Evolutionary conservation across 2,329 filamentous ascomycete species (phyloP).

Genomic region (Conoideocrella luteorostrata): DNA sequence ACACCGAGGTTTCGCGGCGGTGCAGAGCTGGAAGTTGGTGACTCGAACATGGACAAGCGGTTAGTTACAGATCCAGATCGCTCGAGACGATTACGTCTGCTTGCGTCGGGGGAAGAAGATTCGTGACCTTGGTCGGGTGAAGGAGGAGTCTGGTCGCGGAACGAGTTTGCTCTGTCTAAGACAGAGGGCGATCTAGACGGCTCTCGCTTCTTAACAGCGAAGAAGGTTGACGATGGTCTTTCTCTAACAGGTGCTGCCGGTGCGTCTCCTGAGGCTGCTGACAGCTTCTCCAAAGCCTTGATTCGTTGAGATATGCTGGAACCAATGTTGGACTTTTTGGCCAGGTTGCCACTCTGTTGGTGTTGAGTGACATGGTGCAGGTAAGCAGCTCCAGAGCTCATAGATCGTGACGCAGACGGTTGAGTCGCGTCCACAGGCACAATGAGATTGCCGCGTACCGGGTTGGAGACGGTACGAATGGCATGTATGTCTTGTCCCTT

Average conservation of each 20-base stretch:
- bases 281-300: constrained; percentile 81
- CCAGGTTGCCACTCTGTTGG: constrained; percentile 40
- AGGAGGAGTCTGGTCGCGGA: constrained; percentile 23
- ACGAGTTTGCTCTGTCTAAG: constrained; percentile 35
- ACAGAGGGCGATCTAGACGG: constrained; percentile 39
- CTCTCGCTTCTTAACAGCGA: constrained; percentile 50
- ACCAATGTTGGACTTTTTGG: constrained; percentile 69
- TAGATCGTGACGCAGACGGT: constrained; percentile 42
- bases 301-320: constrained; percentile 92
- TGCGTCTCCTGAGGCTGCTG: constrained; percentile 31
- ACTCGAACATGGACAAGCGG: constrained; percentile 50
- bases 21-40: constrained; percentile 16
- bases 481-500: constrained; percentile 18
- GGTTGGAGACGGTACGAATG: constrained; percentile 43
- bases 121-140: constrained; percentile 38
- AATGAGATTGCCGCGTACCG: constrained; percentile 37
- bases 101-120: constrained; percentile 39
- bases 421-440: constrained; percentile 40
- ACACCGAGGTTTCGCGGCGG: constrained; percentile 13
- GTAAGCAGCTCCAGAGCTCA: constrained; percentile 51
- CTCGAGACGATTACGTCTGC: constrained; percentile 30
- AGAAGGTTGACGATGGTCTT: constrained; percentile 48
- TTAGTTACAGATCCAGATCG: constrained; percentile 50
- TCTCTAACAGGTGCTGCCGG: constrained; percentile 22
- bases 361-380: constrained; percentile 49